Base-by-base conservation (phyloP, 345 rosid species). In the Citrus medica region DNA sequence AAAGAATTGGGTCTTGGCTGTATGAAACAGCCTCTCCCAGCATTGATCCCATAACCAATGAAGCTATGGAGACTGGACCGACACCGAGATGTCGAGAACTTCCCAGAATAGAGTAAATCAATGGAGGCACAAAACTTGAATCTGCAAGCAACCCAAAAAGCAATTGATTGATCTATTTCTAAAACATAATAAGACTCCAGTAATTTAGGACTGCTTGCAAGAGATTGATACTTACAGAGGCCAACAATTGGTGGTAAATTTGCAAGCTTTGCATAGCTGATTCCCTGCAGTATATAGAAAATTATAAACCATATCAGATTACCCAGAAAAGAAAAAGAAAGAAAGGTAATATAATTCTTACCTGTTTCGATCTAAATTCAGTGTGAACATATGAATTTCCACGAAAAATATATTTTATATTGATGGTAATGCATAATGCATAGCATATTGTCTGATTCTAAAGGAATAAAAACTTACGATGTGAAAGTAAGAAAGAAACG, bases 201-300 rank as follows among this genome's bases (percentile, higher is more conserved):
- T 10, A 71, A 32, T 19, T 9, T 17, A 60, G 27, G 8, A 75
- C 21, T 62, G 9, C 8, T 32, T 37, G 46, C 35, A 48, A 25
- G 76, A 61, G 21, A 21, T 48, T 69, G 71, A 69, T 83, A 86
- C 98, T 90, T 1, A 97, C 99, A 97, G 71, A 97, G 89, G 27
- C 99, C 99, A 82, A 94, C 74, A 2, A 94, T 93, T 2, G 99
- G 98, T 48, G 98, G 97, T 83, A 94, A 85, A 82, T 92, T 92
- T 75, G 99, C 99, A 73, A 97, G 98, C 87, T 97, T 94, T 76
- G 99, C 99, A 77, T 97, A 97, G 74, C 99, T 97, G 76, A 97
- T 97, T 69, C 99, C 99, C 99, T 96, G 92, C 82, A 86, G 30
- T 51, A n/a, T 25, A 56, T 35, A 83, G 53, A 76, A 78, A 46